Conservation (phyloP, 345 rosid genomes). For the Brassica carinata region DNA sequence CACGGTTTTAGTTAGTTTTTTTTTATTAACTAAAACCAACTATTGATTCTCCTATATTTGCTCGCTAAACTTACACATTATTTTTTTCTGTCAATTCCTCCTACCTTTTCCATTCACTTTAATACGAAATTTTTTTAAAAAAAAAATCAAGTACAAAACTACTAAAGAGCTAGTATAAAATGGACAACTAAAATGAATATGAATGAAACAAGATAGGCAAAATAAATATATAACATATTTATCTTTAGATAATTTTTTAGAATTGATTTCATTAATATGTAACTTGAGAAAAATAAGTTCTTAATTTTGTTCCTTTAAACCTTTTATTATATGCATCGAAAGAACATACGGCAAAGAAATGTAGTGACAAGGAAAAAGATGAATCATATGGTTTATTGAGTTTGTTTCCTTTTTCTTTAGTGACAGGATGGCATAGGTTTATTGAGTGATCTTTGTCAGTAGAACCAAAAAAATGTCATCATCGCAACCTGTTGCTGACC, state of each 20-base stretch:
- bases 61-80: no score
- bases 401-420: conserved; percentile 7
- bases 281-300: not conserved
- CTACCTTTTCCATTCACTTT: not conserved
- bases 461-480: not conserved
- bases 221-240: not conserved
- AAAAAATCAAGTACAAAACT: not conserved
- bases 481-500: conserved; percentile 26
- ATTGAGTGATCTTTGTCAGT: not conserved
- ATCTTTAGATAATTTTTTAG: no score
- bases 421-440: conserved; percentile 21
- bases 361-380: not conserved
- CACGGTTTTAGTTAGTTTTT: no score
- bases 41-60: no score
- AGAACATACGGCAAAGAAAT: not conserved
- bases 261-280: no score
- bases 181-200: no score
- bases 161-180: no score
- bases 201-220: not conserved
- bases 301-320: not conserved
- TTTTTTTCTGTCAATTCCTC: not conserved
- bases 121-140: not conserved
- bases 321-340: not conserved
- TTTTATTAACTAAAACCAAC: no score
- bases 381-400: not conserved